Evolutionary conservation across 1,139 yeast genomes (phyloP).

Genomic region (Nakaseomyces bracarensis): DNA sequence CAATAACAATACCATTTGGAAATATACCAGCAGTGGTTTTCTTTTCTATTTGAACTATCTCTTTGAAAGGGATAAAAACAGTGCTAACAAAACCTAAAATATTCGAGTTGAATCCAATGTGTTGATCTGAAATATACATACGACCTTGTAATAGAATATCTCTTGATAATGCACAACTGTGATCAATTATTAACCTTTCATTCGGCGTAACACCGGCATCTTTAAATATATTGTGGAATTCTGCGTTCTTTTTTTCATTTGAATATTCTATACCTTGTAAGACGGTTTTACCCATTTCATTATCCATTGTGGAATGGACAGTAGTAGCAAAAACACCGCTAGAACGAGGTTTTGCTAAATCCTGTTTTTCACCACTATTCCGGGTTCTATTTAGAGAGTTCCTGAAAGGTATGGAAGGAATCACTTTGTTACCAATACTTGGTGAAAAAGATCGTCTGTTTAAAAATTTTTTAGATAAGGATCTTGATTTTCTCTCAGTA

Average conservation of each 20-base stretch:
- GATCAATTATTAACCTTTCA: constrained; percentile 56
- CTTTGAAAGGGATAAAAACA: constrained; percentile 56
- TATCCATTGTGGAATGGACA: constrained; percentile 15
- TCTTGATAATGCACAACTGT: constrained; percentile 61
- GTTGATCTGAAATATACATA: constrained; percentile 52
- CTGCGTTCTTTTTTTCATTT: constrained; percentile 44
- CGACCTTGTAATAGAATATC: constrained; percentile 70
- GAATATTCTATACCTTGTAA: constrained; percentile 31
- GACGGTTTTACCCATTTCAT: constrained; percentile 13
- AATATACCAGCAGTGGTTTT: constrained; percentile 64
- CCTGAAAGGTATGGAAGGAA: constrained; percentile 22
- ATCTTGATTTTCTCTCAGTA: constrained; percentile 23
- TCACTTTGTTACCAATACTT: constrained; percentile 21
- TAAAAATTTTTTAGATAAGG: constrained; percentile 22
- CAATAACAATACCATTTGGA: constrained; percentile 65
- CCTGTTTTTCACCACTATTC: constrained; percentile 13
- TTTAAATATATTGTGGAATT: constrained; percentile 56
- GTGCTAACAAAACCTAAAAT: constrained; percentile 69
- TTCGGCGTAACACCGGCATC: constrained; percentile 38
- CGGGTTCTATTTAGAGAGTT: constrained; percentile 19
- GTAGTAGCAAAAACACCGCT: constrained; percentile 17
- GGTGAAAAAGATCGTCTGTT: constrained; percentile 29
- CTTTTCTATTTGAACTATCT: constrained; percentile 63
- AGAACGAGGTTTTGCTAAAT: constrained; percentile 11
- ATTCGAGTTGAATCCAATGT: constrained; percentile 61